Evolutionary conservation across 2,329 filamentous ascomycete species (phyloP), one percentile per base, ranked within the genome.

Genomic region (Tympanopsis confertula): DNA sequence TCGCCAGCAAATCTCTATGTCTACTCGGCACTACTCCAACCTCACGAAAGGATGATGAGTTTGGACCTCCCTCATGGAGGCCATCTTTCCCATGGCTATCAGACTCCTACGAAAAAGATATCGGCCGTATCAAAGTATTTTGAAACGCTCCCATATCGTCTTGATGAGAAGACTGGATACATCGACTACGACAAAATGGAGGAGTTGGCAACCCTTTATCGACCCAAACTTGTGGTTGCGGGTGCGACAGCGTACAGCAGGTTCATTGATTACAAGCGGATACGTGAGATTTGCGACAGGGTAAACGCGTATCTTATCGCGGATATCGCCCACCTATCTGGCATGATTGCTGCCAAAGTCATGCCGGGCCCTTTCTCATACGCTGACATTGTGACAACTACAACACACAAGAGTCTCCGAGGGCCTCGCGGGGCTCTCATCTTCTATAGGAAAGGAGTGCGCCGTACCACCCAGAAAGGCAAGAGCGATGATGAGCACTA

Each of bases 51-150:
- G 41, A 74, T 98, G 49, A 96, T 98, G 88, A 89, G 89, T 44
- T 75, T 98, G 43, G 91, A 98, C 56, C 76, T 98, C 13, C 91
- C 91, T 35, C 91, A 98, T 57, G 91, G 91, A 46, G 91, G 91
- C 42, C 91, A 98, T 62, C 68, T 98, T 51, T 93, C 85, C 35
- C 91, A 98, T 63, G 91, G 91, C 44, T 98, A 98, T 64, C 91
- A 98, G 64, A 96, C 86, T 15, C 86, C 91, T 3, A 81, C 81
- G 38, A 86, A 82, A 62, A 89, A 88, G 74, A 96, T 98, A 58
- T 96, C 89, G n/a, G 87, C 88, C 52, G 80, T 98, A 47, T 96
- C 89, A 41, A 96, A 94, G 57, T 98, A 98, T 68, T 98, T 98
- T 58, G 91, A 98, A 68, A 98, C 91, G 24, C 68, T 98, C 45